phyloP scores from a whole-genome alignment of 2,329 filamentous ascomycete species.

The Paecilomyces sp. region DNA sequence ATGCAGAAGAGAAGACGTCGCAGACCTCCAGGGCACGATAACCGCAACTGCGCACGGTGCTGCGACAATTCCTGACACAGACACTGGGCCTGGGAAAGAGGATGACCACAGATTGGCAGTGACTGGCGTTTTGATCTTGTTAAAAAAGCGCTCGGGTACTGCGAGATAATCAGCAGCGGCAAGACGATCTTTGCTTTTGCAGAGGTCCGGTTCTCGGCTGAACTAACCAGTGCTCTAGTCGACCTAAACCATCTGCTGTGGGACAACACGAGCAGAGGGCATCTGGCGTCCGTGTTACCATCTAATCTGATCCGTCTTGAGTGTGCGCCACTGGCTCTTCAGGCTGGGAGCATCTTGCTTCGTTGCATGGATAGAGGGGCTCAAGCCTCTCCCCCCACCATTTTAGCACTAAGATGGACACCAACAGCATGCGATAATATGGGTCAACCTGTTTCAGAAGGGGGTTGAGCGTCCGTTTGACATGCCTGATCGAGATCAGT shows the following conservation, averaged over 20 bases:
- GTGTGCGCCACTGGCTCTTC: background rate
- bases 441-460: background rate
- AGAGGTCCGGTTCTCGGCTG: background rate
- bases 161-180: background rate
- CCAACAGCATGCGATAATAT: background rate
- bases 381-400: background rate
- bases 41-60: background rate
- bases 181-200: background rate
- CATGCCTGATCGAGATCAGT: background rate
- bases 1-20: background rate
- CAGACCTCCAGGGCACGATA: background rate
- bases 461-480: background rate
- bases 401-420: background rate
- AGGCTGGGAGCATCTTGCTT: background rate
- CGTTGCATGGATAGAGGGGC: background rate
- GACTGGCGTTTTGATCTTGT: background rate
- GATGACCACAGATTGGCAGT: background rate
- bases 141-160: background rate
- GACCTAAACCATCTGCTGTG: background rate
- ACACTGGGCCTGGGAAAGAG: background rate
- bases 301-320: background rate
- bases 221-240: background rate
- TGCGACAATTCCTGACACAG: background rate
- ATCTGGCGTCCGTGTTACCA: background rate
- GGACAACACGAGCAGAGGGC: background rate